Percentiles rank a stretch among this genome's conserved stretches.
phyloP scores from a whole-genome alignment of 2,329 filamentous ascomycete genomes.

The Xylaria sp. region DNA sequence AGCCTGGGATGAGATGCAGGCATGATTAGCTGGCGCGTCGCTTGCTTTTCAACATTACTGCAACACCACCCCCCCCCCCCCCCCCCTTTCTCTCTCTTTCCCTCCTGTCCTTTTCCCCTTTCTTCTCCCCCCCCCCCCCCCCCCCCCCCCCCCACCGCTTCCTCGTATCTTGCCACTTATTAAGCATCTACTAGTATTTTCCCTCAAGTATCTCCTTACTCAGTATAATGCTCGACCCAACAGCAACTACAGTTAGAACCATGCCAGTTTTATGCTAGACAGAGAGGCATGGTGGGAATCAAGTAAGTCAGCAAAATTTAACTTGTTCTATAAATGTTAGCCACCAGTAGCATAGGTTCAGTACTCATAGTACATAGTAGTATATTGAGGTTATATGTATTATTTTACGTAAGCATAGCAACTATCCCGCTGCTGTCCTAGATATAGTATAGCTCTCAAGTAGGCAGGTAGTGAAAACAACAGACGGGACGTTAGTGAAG shows the following conservation, averaged over 20 bases:
- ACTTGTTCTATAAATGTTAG: not conserved
- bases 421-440: not conserved
- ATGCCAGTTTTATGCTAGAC: not conserved
- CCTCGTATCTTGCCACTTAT: conserved; percentile 3
- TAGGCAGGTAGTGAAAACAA: not conserved
- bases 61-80: conserved; percentile 12
- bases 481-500: not conserved
- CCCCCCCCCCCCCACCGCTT: no score
- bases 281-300: not conserved
- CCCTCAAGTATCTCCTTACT: not conserved
- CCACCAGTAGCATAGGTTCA: not conserved
- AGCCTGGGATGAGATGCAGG: conserved; percentile 3
- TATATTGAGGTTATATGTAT: not conserved
- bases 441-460: not conserved
- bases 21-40: not conserved
- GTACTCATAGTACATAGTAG: no score
- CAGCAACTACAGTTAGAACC: not conserved
- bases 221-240: not conserved
- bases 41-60: conserved; percentile 8
- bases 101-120: no score
- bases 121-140: no score
- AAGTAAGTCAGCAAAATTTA: not conserved
- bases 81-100: no score
- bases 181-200: not conserved
- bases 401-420: not conserved